Evolutionary conservation across 1,139 yeast species (phyloP), one percentile per base, ranked within the genome.

Genomic region (Scheffersomyces insectosa): DNA sequence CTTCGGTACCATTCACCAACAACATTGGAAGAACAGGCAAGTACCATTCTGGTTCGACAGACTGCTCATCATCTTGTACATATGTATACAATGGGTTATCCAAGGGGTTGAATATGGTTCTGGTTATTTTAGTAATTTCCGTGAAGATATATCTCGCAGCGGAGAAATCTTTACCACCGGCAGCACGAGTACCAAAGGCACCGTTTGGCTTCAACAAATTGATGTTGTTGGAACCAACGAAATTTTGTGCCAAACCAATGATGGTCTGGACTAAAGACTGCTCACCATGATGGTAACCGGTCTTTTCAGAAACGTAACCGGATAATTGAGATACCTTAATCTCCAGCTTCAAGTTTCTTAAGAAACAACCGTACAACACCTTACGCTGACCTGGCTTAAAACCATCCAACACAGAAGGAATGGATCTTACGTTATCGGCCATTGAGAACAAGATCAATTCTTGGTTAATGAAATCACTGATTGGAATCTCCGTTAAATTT

Each of bases 81-180:
- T 93, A 93, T 1, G 75, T 78, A 54, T 85, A 81, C 42, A 95
- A 68, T 1, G 93, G 85, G 56, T 85, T 85, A 66, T 95, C 99
- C 42, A 83, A 75, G 1, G 88, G 82, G 54, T 87, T 84, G 65
- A 91, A 90, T 6, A 91, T 78, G 42, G 75, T 81, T 50, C 86
- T 75, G 0, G 99, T 87, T 37, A 95, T 75, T 28, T 85, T 82
- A 47, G 80, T 82, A 53, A 93, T 69, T 57, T 88, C 93, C 0
- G 99, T 95, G 63, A 81, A 88, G 65, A 95, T 91, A 72, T 95
- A 95, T 80, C 99, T 91, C 47, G 97, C 86, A 36, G 98, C 97
- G n/a, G 98, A 88, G 23, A 90, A 95, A 73, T 95, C 99, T 63
- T 95, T 95, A 71, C 99, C 99, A 66, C 99, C 99, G 30, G 90